These are phyloP conservation scores for Lentinula detonsa DNA, from an alignment of 768 basidiomycete species.

Conservation along the genomic window DNA sequence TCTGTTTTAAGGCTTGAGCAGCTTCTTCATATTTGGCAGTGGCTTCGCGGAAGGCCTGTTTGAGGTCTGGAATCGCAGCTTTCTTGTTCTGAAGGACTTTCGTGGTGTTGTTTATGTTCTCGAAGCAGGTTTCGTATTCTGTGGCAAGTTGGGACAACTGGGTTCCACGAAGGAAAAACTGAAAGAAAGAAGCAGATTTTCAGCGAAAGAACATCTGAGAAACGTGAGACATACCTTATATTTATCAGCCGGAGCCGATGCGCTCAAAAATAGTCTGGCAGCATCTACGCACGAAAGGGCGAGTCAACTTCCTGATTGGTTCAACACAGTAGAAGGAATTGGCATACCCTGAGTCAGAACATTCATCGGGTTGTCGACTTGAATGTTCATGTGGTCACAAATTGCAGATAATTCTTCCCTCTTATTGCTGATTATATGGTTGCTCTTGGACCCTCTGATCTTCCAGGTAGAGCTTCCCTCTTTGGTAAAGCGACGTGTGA, in stretches of 20 bases:
- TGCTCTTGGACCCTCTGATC: slow-evolving; percentile 61
- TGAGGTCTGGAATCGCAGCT: slow-evolving; percentile 74
- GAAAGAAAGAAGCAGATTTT: slow-evolving; percentile 4
- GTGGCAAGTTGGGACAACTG: slow-evolving; percentile 83
- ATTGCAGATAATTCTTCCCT: slow-evolving; percentile 84
- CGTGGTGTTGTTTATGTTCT: slow-evolving; percentile 66
- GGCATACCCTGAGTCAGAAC: slow-evolving; percentile 76
- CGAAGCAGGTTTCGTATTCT: slow-evolving; percentile 74
- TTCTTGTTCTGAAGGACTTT: slow-evolving; percentile 66
- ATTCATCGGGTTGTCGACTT: slow-evolving; percentile 95
- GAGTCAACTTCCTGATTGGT: background rate
- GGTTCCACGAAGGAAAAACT: slow-evolving; percentile 96
- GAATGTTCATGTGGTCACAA: slow-evolving; percentile 93
- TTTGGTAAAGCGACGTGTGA: slow-evolving; percentile 76
- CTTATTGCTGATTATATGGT: slow-evolving; percentile 64
- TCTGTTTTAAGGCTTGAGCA: slow-evolving; percentile 63
- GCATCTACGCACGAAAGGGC: slow-evolving; percentile 35
- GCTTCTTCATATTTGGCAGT: slow-evolving; percentile 65
- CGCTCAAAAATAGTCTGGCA: slow-evolving; percentile 79
- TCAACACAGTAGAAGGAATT: slow-evolving; percentile 2
- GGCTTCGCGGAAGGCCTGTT: slow-evolving; percentile 50
- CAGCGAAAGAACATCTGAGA: background rate
- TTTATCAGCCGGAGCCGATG: slow-evolving; percentile 76
- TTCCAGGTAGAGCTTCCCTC: slow-evolving; percentile 78
- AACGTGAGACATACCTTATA: slow-evolving; percentile 59